phyloP scores from a whole-genome alignment of 2,329 filamentous ascomycete genomes.

The Cordyceps fumosorosea region DNA sequence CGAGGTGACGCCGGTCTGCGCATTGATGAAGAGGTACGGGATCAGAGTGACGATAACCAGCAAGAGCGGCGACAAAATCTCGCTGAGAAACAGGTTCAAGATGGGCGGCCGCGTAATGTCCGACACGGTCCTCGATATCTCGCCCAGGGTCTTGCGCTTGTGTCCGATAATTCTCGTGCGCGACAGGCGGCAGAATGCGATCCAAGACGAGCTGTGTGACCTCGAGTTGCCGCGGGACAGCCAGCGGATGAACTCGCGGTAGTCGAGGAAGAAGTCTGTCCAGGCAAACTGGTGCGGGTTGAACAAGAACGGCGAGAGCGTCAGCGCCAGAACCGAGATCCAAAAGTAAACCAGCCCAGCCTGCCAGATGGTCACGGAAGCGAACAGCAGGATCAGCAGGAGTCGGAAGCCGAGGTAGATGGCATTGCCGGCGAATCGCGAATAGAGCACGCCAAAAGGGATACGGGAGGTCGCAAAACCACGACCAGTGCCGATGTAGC shows the following conservation, averaged over 20 bases:
- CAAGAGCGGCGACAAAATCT: constrained; percentile 79
- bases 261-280: constrained; percentile 99
- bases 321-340: constrained; percentile 82
- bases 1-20: constrained; percentile 71
- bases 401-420: constrained; percentile 90
- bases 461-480: constrained; percentile 97
- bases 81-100: constrained; percentile 79
- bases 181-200: constrained; percentile 89
- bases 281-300: constrained; percentile 98
- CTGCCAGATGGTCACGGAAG: constrained; percentile 87
- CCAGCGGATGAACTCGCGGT: constrained; percentile 96
- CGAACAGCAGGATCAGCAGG: constrained; percentile 94
- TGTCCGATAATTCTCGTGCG: constrained; percentile 95
- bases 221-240: constrained; percentile 93
- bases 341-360: constrained; percentile 90
- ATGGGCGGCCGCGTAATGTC: constrained; percentile 56
- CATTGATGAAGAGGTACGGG: constrained; percentile 94
- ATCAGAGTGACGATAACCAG: constrained; percentile 76
- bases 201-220: constrained; percentile 94
- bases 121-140: constrained; percentile 80
- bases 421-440: constrained; percentile 89
- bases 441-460: constrained; percentile 94
- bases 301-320: constrained; percentile 92
- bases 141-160: constrained; percentile 90
- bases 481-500: constrained; percentile 98